These are phyloP conservation scores for Meyerozyma elateridarum DNA, from an alignment of 1,139 yeast genomes.

Conservation along the genomic window DNA sequence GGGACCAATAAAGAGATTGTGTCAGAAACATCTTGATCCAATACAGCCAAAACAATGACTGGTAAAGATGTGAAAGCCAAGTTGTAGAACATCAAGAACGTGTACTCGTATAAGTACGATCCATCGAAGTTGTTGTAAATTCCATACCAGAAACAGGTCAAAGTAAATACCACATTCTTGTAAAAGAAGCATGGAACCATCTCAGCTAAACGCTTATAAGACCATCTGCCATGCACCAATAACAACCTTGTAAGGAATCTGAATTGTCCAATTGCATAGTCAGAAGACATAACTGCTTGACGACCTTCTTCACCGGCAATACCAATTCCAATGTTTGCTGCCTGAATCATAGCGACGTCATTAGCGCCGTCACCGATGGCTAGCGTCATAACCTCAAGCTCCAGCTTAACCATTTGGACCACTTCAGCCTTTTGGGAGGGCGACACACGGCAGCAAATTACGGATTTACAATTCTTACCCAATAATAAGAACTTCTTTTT, in stretches of 20 bases:
- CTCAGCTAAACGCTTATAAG: conserved; percentile 56
- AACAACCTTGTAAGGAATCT: conserved; percentile 50
- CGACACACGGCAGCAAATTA: conserved; percentile 61
- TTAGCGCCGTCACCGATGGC: conserved; percentile 69
- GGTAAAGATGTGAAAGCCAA: conserved; percentile 64
- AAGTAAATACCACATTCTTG: conserved; percentile 56
- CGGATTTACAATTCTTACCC: conserved; percentile 58
- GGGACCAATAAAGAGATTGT: conserved; percentile 54
- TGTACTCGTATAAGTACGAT: conserved; percentile 56
- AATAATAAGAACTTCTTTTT: conserved; percentile 45
- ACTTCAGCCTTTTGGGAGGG: conserved; percentile 62
- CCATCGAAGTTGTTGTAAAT: conserved; percentile 57
- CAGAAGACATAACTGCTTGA: conserved; percentile 65
- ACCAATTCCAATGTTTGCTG: conserved; percentile 63
- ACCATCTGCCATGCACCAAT: conserved; percentile 63
- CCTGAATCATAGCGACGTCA: conserved; percentile 67
- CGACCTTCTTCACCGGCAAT: conserved; percentile 69
- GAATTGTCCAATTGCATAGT: conserved; percentile 63
- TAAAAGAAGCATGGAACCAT: conserved; percentile 65
- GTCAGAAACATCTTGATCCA: conserved; percentile 61
- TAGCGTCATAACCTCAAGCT: conserved; percentile 54
- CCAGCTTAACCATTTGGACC: conserved; percentile 47
- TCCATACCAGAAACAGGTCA: conserved; percentile 61
- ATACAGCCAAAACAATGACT: conserved; percentile 52
- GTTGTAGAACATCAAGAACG: conserved; percentile 60